Evolutionary conservation across 345 rosid species (phyloP).

Genomic region (Eucalyptus guilfoylei): DNA sequence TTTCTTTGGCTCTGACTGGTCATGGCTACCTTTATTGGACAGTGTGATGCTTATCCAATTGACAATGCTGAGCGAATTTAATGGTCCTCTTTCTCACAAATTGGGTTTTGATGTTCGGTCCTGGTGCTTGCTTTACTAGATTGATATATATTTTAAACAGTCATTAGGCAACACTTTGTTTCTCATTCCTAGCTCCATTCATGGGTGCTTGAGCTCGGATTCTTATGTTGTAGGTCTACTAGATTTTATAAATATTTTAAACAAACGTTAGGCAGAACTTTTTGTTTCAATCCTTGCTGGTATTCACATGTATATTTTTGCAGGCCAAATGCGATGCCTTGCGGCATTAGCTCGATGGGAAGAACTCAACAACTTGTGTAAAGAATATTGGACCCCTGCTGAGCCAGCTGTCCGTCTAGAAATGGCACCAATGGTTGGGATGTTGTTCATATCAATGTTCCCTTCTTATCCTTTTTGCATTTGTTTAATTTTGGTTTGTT

Average conservation of each 20-base stretch:
- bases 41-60: neutral
- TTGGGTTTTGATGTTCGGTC: neutral
- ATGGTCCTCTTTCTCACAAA: neutral
- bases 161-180: neutral
- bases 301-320: conserved; percentile 3
- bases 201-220: neutral
- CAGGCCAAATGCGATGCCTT: conserved; percentile 95
- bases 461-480: neutral
- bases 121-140: neutral
- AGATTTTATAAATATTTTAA: neutral
- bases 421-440: conserved; percentile 97
- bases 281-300: neutral
- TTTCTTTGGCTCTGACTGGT: neutral
- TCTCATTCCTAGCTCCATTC: neutral
- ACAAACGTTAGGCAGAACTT: neutral
- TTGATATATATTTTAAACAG: neutral
- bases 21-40: neutral
- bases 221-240: neutral
- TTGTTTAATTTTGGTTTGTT: neutral
- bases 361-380: conserved; percentile 91
- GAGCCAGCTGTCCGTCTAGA: conserved; percentile 94
- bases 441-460: neutral
- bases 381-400: conserved; percentile 96
- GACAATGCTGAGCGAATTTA: neutral
- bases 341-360: conserved; percentile 99